phyloP scores from a whole-genome alignment of 345 rosid genomes.

The Cardamine resedifolia region DNA sequence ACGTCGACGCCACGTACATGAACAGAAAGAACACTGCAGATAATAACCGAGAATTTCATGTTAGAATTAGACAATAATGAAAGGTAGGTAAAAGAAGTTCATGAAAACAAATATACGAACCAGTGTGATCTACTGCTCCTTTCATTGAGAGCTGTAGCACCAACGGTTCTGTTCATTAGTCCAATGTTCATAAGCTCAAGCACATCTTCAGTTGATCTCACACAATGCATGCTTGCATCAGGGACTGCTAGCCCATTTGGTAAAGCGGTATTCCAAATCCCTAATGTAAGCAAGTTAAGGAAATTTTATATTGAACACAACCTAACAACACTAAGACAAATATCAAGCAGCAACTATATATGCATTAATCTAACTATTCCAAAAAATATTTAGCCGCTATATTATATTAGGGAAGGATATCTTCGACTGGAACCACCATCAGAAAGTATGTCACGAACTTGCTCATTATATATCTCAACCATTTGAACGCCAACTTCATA shows the following conservation, averaged over 20 bases:
- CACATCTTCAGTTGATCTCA: constrained; percentile 80
- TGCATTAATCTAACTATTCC: background rate
- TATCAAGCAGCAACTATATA: background rate
- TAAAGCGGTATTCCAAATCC: constrained; percentile 91
- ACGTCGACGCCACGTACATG: constrained; percentile 81
- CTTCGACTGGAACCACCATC: constrained; percentile 63
- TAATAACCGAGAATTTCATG: constrained; percentile 11
- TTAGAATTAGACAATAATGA: background rate
- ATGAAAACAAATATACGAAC: constrained; percentile 41
- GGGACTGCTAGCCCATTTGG: constrained; percentile 99
- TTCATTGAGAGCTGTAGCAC: constrained; percentile 91
- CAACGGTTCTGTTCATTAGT: constrained; percentile 78
- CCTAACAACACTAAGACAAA: background rate
- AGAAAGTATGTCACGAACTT: constrained; percentile 93
- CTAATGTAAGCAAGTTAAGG: constrained; percentile 93
- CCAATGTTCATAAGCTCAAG: constrained; percentile 85
- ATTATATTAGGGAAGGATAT: constrained; percentile 66
- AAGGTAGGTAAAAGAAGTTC: constrained; percentile 9
- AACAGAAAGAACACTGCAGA: constrained; percentile 85
- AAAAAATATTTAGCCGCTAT: constrained; percentile 5
- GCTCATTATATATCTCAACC: constrained; percentile 98
- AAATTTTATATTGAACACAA: constrained; percentile 23
- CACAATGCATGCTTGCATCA: constrained; percentile 89
- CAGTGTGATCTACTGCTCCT: constrained; percentile 99
- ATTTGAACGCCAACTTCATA: constrained; percentile 97